Base-by-base conservation (phyloP, 1,284 basidiomycete species). In the Ceratobasidium sp. region DNA sequence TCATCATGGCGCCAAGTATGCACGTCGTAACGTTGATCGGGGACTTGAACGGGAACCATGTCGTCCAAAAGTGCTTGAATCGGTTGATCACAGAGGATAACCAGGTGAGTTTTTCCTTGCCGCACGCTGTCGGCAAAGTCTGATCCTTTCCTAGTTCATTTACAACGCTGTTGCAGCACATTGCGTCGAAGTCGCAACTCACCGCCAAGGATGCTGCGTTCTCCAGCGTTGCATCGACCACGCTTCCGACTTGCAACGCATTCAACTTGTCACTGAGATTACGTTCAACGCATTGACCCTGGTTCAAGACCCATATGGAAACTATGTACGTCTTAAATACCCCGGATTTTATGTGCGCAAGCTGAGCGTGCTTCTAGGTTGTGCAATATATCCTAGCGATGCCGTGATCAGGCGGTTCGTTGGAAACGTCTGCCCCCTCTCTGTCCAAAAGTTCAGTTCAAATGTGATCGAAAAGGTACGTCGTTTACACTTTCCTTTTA, bases 11-110 rank as follows among this genome's bases (percentile, higher is more conserved):
- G 13, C 89, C 99, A 79, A 96, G 95, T 84, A 88, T 98, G 79
- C 97, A 98, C 83, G 98, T 99, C 79, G 98, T 99, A 46, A 96
- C 97, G 77, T 88, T 99, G 77, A 99, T 99, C 90, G 99, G 99
- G 88, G 97, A 99, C 83, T 86, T 99, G 78, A 99, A 99, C 83
- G 98, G 98, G 73, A 99, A 99, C 82, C 98, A 99, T 81, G 98
- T 99, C 81, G 98, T 99, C 79, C 98, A 99, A 84, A 99, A 99
- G 85, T 99, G 98, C 83, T 85, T 99, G 79, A 99, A 99, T 87
- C 96, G 98, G 83, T 86, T 99, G 76, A 92, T 93, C 39, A 94
- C 98, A 0, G 97, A 98, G 81, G 98, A 99, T 83, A 99, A 99
- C 83, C 96, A 98, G 88, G 92, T 91, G 34, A 34, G 80, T 34